These are phyloP conservation scores for Przewalskia tangutica DNA, from an alignment of 257 asterid species.

Conservation along the genomic window DNA sequence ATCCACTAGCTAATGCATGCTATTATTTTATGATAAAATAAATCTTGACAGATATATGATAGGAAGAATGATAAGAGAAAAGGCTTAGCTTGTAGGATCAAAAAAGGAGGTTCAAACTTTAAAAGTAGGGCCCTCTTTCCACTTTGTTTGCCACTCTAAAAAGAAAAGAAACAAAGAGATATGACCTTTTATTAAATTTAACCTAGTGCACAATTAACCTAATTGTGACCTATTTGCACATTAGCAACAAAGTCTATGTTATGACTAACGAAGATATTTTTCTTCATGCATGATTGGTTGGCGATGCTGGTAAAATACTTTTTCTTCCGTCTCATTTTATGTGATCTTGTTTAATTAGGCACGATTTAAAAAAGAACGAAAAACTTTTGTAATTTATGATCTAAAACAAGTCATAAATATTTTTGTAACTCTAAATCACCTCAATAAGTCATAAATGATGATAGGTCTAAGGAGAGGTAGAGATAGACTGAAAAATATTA, in stretches of 20 bases:
- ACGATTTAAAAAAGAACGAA: too few species aligned
- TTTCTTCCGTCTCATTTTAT: background rate
- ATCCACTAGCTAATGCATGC: conserved; percentile 9
- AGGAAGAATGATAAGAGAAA: background rate
- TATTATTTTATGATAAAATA: background rate
- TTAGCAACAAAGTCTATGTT: background rate
- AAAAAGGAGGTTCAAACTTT: conserved; percentile 11
- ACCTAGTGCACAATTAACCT: background rate
- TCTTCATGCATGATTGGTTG: background rate
- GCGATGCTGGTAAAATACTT: background rate
- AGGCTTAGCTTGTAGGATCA: conserved; percentile 1
- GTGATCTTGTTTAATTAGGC: too few species aligned
- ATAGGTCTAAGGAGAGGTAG: too few species aligned
- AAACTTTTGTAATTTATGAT: too few species aligned
- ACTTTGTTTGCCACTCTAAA: conserved; percentile 18
- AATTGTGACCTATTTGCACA: background rate
- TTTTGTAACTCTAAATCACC: too few species aligned
- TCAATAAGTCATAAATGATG: too few species aligned
- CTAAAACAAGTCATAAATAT: too few species aligned
- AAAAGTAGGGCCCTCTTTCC: conserved; percentile 9
- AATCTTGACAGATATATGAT: conserved; percentile 10
- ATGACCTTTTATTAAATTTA: background rate
- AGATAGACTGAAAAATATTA: too few species aligned
- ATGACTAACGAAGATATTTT: background rate
- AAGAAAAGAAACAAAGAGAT: background rate